Evolutionary conservation across 345 rosid genomes (phyloP), one percentile per base, ranked within the genome.

Genomic region (Angophora floribunda): DNA sequence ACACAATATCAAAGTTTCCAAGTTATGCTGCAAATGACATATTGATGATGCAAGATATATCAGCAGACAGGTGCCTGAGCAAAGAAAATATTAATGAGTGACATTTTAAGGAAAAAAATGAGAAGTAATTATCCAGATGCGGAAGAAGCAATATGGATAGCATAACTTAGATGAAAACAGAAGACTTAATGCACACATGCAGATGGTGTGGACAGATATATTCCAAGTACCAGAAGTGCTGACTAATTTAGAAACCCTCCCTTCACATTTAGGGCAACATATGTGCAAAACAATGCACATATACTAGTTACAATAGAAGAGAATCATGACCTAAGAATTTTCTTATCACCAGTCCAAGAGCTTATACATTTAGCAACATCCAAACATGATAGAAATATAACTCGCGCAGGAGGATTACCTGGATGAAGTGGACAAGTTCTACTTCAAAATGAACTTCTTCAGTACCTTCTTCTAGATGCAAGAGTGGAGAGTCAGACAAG

Each of bases 361-460:
- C 82, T 19, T 52, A 85, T 44, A 85, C 59, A 51, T 61, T 44
- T 57, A 52, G 24, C 51, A 86, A 47, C 78, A 59, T 2, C 51
- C 19, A 63, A 75, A 50, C 24, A 32, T 61, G 28, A 52, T 41
- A 44, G 65, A 28, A 86, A 50, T 51, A 52, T 44, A 63, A 85
- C 61, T 52, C 49, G 7, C 17, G 9, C 45, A 52, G 28, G 63
- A 85, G 44, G n/a, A 3, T 24, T 89, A 97, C 99, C 99, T 98
- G 99, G 91, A 93, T 92, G 90, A 98, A 95, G 92, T 94, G 98
- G 90, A 94, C 95, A 88, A 97, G 97, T 94, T 97, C 98, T 87
- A 97, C 98, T 90, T 96, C 98, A 89, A 98, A 98, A 90, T 96
- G 96, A 91, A 97, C 93, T 92, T 98, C 99, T 89, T 95, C 97